Evolutionary conservation across 1,139 yeast species (phyloP), one percentile per base, ranked within the genome.

Genomic region (Pichia sp.): DNA sequence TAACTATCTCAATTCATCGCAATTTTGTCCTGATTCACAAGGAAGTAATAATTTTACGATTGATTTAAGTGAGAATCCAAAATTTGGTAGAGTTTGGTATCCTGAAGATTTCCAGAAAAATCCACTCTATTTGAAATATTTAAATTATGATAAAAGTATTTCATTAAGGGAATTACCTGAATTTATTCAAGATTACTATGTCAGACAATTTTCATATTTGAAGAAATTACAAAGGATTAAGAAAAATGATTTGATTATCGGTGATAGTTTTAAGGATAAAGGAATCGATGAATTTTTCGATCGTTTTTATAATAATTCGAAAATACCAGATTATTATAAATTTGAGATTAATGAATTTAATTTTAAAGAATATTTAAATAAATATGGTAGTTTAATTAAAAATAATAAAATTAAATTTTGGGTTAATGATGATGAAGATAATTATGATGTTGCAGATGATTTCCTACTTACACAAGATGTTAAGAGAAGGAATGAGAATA

Each of bases 401-500:
- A 42, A 45, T 5, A 47, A 49, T n/a, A 41, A 34, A 15, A 44
- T 42, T 2, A 52, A 39, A 32, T 31, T 35, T 28, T 47, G 48
- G 49, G 36, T 23, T 5, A 23, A 42, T 15, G 71, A 74, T 21
- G 73, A 72, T 38, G 10, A 22, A 3, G 28, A 31, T 15, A 30
- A 8, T 2, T 11, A 32, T n/a, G 47, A 43, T 28, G 30, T 19
- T 8, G 38, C 39, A 30, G 68, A 79, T 33, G 84, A 77, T 45
- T 79, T 80, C 51, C 84, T 85, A 1, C 63, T 64, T 14, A 75
- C 84, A 0, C 84, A 77, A 48, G 79, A 77, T 52, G 56, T 62
- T 30, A 47, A 41, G 2, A 55, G 50, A 21, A 69, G 63, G 41
- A 61, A 58, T 50, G 42, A 43, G 21, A 55, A 56, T 40, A 59